Base-by-base conservation (phyloP, 108 stramenopile genomes). In the Licmophora abbreviata region DNA sequence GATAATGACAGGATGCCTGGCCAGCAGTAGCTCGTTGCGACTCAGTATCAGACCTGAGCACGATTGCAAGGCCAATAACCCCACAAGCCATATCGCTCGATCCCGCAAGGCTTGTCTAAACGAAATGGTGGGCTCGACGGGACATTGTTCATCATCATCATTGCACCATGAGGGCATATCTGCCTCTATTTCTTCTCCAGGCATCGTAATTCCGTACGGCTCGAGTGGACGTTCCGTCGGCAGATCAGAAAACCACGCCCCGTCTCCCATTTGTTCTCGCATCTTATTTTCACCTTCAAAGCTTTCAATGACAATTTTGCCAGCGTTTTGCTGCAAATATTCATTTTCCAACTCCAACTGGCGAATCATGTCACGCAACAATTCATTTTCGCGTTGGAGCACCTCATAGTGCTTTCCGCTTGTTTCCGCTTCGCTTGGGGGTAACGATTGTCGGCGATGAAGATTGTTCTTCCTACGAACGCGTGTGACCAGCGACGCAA, bases 31-130 rank as follows among this genome's bases (percentile, higher is more conserved):
- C 58, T 95, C 80, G 55, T 92, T 91, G 37, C 75, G 64, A 27
- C 64, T 59, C 44, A 95, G 73, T 51, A 95, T 92, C 46, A 92
- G 79, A 14, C 78, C 77, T 12, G 82, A 81, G 44, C 83, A 75
- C 4, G 80, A 82, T 63, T 95, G 94, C 44, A 95, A 54, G 10
- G 84, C 41, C 27, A 95, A 61, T 9, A 95, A 25, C 3, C 48
- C 48, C 3, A 50, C 48, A 15, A 50, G 21, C 48, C 48, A 50
- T 32, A 18, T 12, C 2, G 48, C 48, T 2, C 48, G 48, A 50
- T 50, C 48, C 2, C 25, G 28, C 2, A 50, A 2, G 29, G 48
- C 48, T 32, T 50, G 31, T n/a, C 30, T 17, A 31, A 50, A 50
- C 15, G 48, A 50, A 3, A 50, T 29, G 15, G 48, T 32, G 1